Percentiles rank a stretch among this genome's conserved stretches.
Conservation (phyloP, 1,139 yeast species). For the Geotrichum reessii region DNA sequence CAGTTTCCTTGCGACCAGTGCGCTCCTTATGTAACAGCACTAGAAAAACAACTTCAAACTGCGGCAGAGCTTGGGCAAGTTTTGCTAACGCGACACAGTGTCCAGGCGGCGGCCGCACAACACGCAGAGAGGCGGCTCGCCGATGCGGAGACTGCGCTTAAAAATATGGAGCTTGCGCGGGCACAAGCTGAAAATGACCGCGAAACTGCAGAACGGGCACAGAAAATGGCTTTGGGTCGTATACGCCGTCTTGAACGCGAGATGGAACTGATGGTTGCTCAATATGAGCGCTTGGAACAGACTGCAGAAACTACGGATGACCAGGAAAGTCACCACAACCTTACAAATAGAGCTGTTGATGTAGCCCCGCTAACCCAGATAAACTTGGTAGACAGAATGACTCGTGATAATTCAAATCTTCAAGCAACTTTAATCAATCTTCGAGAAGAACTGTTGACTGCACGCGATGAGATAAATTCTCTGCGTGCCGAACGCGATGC, state of each 20-base stretch:
- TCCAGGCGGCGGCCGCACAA: slow-evolving; percentile 19
- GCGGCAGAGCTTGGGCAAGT: slow-evolving; percentile 32
- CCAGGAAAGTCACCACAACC: background rate
- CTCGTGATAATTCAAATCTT: slow-evolving; percentile 16
- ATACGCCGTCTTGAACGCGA: slow-evolving; percentile 6
- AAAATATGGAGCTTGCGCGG: slow-evolving; percentile 20
- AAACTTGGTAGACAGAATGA: background rate
- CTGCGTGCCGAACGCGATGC: slow-evolving; percentile 1
- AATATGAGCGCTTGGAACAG: background rate
- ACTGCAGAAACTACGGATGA: background rate
- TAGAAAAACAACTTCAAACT: slow-evolving; percentile 25
- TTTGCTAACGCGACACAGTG: slow-evolving; percentile 24
- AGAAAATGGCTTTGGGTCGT: background rate
- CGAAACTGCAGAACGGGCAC: slow-evolving; percentile 17
- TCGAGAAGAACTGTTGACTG: slow-evolving; percentile 13
- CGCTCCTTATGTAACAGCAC: slow-evolving; percentile 16
- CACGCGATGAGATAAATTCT: slow-evolving; percentile 8
- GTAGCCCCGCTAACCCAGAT: background rate
- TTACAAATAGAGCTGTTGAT: background rate
- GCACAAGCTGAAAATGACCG: slow-evolving; percentile 20
- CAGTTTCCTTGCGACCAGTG: background rate
- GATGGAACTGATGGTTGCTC: slow-evolving; percentile 19
- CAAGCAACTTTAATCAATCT: slow-evolving; percentile 16
- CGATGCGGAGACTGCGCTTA: slow-evolving; percentile 18
- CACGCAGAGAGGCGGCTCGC: slow-evolving; percentile 21